Percentiles rank a stretch among this genome's conserved stretches.
Conservation (phyloP, 176 grass and related monocot species). For the bread wheat (Triticum aestivum) region IWGSC_CS_RefSeq_v2.1 NC_057807.1:297149044-297149543, state of each 20-base stretch:
- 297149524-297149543: background rate
- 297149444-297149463: background rate
- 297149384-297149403: background rate
- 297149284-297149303: constrained; percentile 67
- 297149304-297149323: constrained; percentile 10
- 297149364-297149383: background rate
- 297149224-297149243: constrained; percentile 97
- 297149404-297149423: background rate
- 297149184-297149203: constrained; percentile 82
- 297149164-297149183: constrained; percentile 77
- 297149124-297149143: background rate
- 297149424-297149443: background rate
- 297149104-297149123: background rate
- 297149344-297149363: background rate
- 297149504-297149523: background rate
- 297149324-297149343: background rate
- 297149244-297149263: constrained; percentile 84
- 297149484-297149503: background rate
- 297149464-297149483: background rate
- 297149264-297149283: constrained; percentile 86
- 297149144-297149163: background rate
- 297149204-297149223: constrained; percentile 85
- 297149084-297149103: background rate
- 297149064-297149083: constrained; percentile 82
- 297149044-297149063: constrained; percentile 78